Evolutionary conservation across 495 filamentous ascomycete species (phyloP).

Genomic region (Tuber umbilicatum): DNA sequence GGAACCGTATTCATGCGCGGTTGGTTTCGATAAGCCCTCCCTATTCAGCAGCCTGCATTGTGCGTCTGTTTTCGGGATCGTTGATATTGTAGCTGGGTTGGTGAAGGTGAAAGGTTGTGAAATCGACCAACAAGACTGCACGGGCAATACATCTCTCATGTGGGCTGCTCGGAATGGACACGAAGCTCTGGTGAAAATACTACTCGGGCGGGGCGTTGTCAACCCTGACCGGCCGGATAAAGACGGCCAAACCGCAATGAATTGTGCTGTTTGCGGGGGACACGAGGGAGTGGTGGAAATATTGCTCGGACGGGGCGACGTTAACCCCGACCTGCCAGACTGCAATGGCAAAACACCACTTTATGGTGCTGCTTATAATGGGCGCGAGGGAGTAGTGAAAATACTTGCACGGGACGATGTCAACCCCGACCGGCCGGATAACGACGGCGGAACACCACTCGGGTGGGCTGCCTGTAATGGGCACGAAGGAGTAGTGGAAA

Average conservation of each 20-base stretch:
- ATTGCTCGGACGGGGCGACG: too few relatives aligned
- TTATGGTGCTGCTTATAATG: background rate
- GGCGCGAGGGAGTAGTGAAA: background rate
- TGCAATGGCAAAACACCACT: background rate
- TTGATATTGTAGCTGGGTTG: background rate
- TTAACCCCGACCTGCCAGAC: too few relatives aligned
- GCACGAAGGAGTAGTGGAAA: background rate
- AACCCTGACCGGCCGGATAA: background rate
- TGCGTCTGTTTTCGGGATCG: background rate
- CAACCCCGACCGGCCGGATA: background rate
- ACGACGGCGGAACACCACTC: background rate
- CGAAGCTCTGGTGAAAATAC: background rate
- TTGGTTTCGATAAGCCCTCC: background rate
- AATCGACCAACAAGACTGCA: background rate
- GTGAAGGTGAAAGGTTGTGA: background rate
- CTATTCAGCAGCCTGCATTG: background rate
- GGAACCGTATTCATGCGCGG: accelerated
- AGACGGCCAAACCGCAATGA: too few relatives aligned
- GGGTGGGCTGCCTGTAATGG: background rate
- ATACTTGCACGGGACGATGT: background rate
- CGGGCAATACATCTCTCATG: background rate
- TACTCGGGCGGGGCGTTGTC: background rate
- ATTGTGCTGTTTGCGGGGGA: too few relatives aligned
- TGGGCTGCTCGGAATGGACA: background rate
- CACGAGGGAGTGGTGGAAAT: too few relatives aligned